Conservation (phyloP, 768 basidiomycete genomes). For the Cubamyces sp. region DNA sequence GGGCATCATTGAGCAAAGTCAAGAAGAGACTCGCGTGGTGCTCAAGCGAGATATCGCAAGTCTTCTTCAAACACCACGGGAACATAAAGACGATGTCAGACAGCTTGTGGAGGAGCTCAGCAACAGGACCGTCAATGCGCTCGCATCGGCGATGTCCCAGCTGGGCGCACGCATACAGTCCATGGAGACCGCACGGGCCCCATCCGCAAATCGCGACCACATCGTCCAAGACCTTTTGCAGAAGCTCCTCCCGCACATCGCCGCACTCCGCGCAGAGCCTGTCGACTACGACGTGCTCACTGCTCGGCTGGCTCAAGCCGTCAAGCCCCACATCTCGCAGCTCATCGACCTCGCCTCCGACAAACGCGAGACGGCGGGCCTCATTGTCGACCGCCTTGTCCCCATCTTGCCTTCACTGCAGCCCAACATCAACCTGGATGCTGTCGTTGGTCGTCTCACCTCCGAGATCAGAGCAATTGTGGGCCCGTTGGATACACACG, state of each 20-base stretch:
- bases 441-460: slow-evolving; percentile 61
- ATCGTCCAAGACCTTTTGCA: slow-evolving; percentile 64
- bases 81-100: slow-evolving; percentile 25
- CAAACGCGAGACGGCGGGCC: slow-evolving; percentile 82
- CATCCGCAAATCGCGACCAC: slow-evolving; percentile 51
- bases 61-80: slow-evolving; percentile 44
- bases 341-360: slow-evolving; percentile 89
- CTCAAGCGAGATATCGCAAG: slow-evolving; percentile 65
- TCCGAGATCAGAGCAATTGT: slow-evolving; percentile 73
- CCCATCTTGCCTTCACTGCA: slow-evolving; percentile 60
- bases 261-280: slow-evolving; percentile 61
- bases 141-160: slow-evolving; percentile 62
- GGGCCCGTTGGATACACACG: slow-evolving; percentile 79
- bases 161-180: slow-evolving; percentile 61
- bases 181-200: slow-evolving; percentile 44
- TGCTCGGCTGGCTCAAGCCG: slow-evolving; percentile 74
- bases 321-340: slow-evolving; percentile 87
- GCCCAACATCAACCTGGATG: slow-evolving; percentile 52
- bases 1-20: slow-evolving; percentile 68
- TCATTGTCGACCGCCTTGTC: slow-evolving; percentile 74
- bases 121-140: slow-evolving; percentile 57
- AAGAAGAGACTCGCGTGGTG: slow-evolving; percentile 58
- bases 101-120: slow-evolving; percentile 60
- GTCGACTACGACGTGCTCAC: slow-evolving; percentile 83
- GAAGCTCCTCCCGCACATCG: slow-evolving; percentile 63